Evolutionary conservation across 192 early-diverging fungal genomes (phyloP).

Genomic region (Diversispora eburnea): DNA sequence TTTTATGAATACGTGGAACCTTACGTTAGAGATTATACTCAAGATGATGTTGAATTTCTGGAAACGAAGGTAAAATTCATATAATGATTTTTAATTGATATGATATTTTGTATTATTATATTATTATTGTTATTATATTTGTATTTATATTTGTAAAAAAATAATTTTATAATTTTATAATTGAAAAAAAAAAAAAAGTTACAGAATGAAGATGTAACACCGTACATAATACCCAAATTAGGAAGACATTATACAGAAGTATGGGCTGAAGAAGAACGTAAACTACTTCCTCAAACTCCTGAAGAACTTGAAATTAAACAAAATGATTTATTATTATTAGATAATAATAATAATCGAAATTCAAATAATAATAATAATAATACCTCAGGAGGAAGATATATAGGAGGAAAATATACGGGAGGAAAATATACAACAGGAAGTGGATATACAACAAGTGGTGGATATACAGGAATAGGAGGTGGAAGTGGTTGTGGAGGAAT

Average conservation of each 20-base stretch:
- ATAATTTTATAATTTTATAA: constrained; percentile 4
- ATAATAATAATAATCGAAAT: too few relatives aligned
- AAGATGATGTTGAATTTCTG: constrained; percentile 75
- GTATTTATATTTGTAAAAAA: background rate
- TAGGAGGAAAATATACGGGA: too few relatives aligned
- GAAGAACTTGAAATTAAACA: background rate
- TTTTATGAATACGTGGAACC: constrained; percentile 84
- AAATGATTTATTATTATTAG: background rate
- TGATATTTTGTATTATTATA: constrained; percentile 8
- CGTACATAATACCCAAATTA: constrained; percentile 75
- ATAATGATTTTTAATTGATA: background rate
- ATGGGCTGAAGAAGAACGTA: constrained; percentile 70
- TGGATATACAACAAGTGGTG: too few relatives aligned
- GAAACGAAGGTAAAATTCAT: constrained; percentile 45
- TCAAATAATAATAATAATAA: too few relatives aligned
- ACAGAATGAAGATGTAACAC: constrained; percentile 56
- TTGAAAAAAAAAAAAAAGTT: too few relatives aligned
- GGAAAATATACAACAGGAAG: too few relatives aligned
- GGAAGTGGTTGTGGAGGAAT: too few relatives aligned
- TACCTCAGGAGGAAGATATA: too few relatives aligned
- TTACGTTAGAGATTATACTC: constrained; percentile 74
- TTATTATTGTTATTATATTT: constrained; percentile 10
- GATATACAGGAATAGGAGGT: too few relatives aligned
- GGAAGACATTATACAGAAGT: constrained; percentile 69
- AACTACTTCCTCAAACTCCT: constrained; percentile 42